Evolutionary conservation across 441 rosid genomes (phyloP).

Genomic region (Adansonia rubrostipa): DNA sequence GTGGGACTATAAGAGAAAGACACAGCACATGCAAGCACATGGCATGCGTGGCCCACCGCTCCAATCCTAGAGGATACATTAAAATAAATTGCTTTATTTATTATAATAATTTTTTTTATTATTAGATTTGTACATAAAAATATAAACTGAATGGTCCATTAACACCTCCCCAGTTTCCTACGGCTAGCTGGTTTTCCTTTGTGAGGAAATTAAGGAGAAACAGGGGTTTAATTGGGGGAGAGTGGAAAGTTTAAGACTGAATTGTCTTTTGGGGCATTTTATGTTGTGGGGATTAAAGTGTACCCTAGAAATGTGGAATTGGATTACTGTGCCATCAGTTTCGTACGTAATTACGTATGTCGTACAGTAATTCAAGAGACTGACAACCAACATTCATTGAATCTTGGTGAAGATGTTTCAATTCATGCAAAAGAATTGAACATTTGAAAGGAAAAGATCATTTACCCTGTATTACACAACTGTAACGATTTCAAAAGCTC

Average conservation of each 20-base stretch:
- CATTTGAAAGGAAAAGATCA: background rate
- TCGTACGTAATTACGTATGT: background rate
- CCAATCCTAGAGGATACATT: constrained; percentile 41
- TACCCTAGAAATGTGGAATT: background rate
- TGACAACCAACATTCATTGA: background rate
- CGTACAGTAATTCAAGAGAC: background rate
- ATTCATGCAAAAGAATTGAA: background rate
- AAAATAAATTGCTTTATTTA: background rate
- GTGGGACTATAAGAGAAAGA: constrained; percentile 78
- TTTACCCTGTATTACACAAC: background rate
- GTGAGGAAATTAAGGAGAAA: background rate
- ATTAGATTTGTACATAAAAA: background rate
- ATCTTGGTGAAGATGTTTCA: background rate
- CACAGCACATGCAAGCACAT: constrained; percentile 98
- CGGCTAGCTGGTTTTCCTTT: constrained; percentile 3
- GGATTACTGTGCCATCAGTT: constrained; percentile 23
- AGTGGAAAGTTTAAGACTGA: background rate
- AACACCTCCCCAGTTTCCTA: background rate
- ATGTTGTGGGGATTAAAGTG: constrained; percentile 19
- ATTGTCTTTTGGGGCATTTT: background rate
- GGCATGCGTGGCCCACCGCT: constrained; percentile 73
- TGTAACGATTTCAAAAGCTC: background rate
- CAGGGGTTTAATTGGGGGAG: background rate
- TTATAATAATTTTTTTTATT: background rate
- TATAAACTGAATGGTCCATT: background rate